Evolutionary conservation across 306 rosid genomes (phyloP), one percentile per base, ranked within the genome.

Genomic region (peach (Prunus persica)): DNA sequence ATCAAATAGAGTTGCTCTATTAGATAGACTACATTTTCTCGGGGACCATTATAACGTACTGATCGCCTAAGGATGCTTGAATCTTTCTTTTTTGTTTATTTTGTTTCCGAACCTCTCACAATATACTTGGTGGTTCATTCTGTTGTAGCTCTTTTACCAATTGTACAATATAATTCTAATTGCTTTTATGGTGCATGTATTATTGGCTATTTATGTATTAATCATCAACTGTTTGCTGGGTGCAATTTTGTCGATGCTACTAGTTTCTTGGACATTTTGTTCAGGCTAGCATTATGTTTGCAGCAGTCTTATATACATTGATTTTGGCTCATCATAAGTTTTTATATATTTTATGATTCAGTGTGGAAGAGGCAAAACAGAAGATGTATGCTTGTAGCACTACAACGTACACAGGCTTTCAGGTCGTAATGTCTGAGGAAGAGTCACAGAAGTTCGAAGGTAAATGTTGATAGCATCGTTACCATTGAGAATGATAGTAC

Each of bases 311-410:
- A 3, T 63, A 18, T 7, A 38, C 45, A 63, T 15, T 63, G 22
- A 19, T 18, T 9, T 43, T 67, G 9, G 52, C 7, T 1, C 12
- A 1, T 52, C 0, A 47, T 28, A 25, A n/a, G 25, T 25, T 12
- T 25, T 63, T 34, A 10, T 5, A 5, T 34, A 34, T 34, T 47
- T 78, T 78, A 47, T 71, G 45, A 54, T 72, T 76, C 86, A 93
- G 98, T 61, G 24, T 92, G 83, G 98, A 92, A 75, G 97, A 90
- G 83, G 98, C 97, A 4, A 95, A 92, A 83, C 69, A 82, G 76
- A 95, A 83, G 74, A 92, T 95, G 0, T 95, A 95, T 83, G 97
- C 98, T 8, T 92, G 97, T 69, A 95, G 97, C 77, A 95, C 98
- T 14, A 92, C 96, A 27, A 86, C 85, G 5, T 92, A 95, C 75